phyloP scores from a whole-genome alignment of 192 early-diverging fungal species.

The Gamsiella multidivaricata region DNA sequence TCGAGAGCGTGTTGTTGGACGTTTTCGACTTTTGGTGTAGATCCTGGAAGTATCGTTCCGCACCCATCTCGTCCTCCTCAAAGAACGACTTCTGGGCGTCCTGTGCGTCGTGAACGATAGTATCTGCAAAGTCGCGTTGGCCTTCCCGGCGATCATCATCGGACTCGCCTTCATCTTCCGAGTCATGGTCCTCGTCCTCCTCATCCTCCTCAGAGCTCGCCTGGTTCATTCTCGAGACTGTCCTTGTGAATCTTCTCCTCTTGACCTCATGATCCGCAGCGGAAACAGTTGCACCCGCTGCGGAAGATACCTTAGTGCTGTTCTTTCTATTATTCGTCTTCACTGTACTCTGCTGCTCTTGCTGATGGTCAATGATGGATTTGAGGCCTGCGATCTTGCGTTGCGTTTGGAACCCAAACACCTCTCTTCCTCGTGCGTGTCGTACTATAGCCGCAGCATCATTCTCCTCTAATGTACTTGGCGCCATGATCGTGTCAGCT shows the following conservation, averaged over 20 bases:
- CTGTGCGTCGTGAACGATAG: slow-evolving; percentile 25
- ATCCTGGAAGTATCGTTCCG: slow-evolving; percentile 86
- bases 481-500: neutral
- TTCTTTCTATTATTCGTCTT: neutral
- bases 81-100: slow-evolving; percentile 40
- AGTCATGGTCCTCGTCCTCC: slow-evolving; percentile 20
- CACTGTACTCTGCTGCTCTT: neutral
- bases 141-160: slow-evolving; percentile 14
- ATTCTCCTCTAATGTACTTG: neutral
- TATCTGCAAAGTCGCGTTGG: slow-evolving; percentile 31
- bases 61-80: slow-evolving; percentile 62
- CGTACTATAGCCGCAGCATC: too few species aligned
- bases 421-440: slow-evolving; percentile 43
- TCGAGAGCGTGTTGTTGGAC: slow-evolving; percentile 89
- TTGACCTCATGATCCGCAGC: slow-evolving; percentile 15
- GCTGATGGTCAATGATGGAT: slow-evolving; percentile 27
- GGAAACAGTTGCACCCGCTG: too few species aligned
- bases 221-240: slow-evolving; percentile 25
- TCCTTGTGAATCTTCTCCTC: slow-evolving; percentile 8
- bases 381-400: slow-evolving; percentile 35
- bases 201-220: slow-evolving; percentile 53
- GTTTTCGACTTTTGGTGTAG: slow-evolving; percentile 69
- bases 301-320: neutral
- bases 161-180: slow-evolving; percentile 48
- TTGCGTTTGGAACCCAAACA: slow-evolving; percentile 45